Conservation (phyloP, 2,329 filamentous ascomycete genomes). For the Albifimbria verrucaria region DNA sequence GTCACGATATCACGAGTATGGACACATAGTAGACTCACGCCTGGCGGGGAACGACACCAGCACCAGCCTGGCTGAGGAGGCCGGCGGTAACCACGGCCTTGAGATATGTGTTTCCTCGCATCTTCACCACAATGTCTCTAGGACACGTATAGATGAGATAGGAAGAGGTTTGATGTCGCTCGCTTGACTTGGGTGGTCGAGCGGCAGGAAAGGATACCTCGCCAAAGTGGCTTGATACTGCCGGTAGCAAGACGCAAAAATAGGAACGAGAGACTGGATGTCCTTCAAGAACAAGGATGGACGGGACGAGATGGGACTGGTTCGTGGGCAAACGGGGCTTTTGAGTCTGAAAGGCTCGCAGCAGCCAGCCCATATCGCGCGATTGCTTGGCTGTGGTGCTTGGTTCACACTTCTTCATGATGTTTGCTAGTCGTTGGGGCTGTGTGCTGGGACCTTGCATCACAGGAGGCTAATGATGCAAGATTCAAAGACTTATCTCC, state of each 20-base stretch:
- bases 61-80: constrained; percentile 26
- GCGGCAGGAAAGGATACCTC: neutral
- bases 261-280: neutral
- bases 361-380: no score
- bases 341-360: no score
- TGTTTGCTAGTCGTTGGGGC: no score
- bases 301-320: neutral
- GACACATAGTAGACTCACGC: constrained; percentile 23
- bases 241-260: neutral
- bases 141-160: neutral
- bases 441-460: no score
- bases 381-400: no score
- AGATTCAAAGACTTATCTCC: no score
- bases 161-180: no score
- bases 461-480: no score
- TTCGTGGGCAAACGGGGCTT: no score
- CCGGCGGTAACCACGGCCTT: constrained; percentile 32
- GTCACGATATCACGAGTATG: constrained; percentile 2
- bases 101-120: constrained; percentile 35
- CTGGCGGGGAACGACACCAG: constrained; percentile 25
- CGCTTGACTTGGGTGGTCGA: no score
- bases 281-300: neutral
- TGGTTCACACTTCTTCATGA: no score
- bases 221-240: neutral
- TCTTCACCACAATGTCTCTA: constrained; percentile 21